A percentile compares a stretch with the other conserved stretches of the same genome.
Conservation (phyloP, 2,329 filamentous ascomycete genomes). For the Sarocladiaceae sp. region DNA sequence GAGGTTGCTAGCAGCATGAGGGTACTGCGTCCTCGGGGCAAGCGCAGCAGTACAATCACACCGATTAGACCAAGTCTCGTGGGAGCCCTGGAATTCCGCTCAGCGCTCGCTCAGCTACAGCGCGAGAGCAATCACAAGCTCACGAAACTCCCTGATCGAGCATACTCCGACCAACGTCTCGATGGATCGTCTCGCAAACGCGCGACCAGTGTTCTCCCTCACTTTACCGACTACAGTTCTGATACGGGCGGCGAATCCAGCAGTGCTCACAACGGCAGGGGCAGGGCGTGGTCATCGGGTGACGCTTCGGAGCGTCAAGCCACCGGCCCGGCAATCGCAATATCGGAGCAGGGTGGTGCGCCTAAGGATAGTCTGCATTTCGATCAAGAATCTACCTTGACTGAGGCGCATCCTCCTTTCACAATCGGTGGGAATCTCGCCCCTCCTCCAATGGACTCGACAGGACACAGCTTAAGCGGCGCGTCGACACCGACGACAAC, state of each 20-base stretch:
- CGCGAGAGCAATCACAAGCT: slow-evolving; percentile 71
- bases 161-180: slow-evolving; percentile 34
- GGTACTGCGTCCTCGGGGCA: slow-evolving; percentile 61
- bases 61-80: slow-evolving; percentile 90
- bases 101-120: slow-evolving; percentile 80
- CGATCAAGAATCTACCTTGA: neutral
- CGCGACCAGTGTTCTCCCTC: slow-evolving; percentile 20
- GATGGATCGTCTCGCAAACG: slow-evolving; percentile 18
- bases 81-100: slow-evolving; percentile 88
- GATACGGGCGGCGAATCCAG: slow-evolving; percentile 7
- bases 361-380: neutral
- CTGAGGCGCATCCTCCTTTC: slow-evolving; percentile 15
- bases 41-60: slow-evolving; percentile 66
- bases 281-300: slow-evolving; percentile 42
- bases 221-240: slow-evolving; percentile 13
- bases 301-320: slow-evolving; percentile 21
- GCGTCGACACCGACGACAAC: slow-evolving; percentile 3
- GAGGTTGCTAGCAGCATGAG: slow-evolving; percentile 94
- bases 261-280: slow-evolving; percentile 14
- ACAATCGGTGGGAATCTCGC: slow-evolving; percentile 35
- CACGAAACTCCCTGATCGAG: slow-evolving; percentile 60
- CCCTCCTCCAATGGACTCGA: slow-evolving; percentile 26
- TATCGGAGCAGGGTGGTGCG: neutral
- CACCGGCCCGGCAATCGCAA: slow-evolving; percentile 11
- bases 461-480: neutral